Conservation (phyloP, 257 asterid species). For the Gentiana macrophylla region DNA sequence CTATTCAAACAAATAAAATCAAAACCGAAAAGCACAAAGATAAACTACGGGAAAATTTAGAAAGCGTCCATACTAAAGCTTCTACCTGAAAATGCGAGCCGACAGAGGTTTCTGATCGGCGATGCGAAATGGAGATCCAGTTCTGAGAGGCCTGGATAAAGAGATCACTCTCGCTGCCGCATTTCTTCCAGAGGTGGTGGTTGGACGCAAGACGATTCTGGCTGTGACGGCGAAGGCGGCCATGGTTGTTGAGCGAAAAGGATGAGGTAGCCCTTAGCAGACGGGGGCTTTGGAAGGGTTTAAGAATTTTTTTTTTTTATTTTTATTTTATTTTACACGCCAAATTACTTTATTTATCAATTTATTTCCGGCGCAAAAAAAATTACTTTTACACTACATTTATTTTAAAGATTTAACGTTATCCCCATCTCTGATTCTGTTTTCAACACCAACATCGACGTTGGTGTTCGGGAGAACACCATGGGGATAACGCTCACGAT, state of each 20-base stretch:
- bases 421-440: no score
- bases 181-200: conserved; percentile 32
- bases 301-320: not conserved
- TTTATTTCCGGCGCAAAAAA: no score
- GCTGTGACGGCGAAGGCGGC: conserved; percentile 66
- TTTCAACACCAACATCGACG: no score
- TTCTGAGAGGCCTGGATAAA: conserved; percentile 34
- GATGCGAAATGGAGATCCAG: conserved; percentile 51
- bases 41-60: no score
- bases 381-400: no score
- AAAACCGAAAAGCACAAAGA: not conserved
- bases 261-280: no score
- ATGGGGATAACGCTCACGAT: no score
- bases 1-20: conserved; percentile 15
- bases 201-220: conserved; percentile 53
- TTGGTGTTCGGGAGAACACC: no score
- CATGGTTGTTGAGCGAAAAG: conserved; percentile 23
- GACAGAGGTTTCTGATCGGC: conserved; percentile 51
- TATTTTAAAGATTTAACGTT: no score
- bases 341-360: no score
- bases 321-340: no score
- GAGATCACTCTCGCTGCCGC: conserved; percentile 36
- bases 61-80: not conserved
- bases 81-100: conserved; percentile 70
- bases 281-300: not conserved